Conservation (phyloP, 2,329 filamentous ascomycete species). For the Colletotrichum camelliae region DNA sequence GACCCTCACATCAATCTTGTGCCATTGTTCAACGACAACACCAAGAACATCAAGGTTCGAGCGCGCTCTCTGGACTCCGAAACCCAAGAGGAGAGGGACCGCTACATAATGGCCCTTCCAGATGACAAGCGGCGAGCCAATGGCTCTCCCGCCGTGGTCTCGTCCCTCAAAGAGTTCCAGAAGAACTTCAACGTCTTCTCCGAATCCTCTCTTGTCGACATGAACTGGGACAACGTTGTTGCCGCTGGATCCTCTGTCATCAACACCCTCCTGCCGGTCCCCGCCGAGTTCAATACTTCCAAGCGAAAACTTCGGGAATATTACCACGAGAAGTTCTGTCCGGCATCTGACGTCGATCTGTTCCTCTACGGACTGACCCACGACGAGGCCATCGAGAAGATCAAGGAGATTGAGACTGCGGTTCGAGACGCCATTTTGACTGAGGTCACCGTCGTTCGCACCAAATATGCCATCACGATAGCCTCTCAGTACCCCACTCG, state of each 20-base stretch:
- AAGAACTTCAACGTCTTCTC: slow-evolving; percentile 84
- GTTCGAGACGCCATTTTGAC: slow-evolving; percentile 78
- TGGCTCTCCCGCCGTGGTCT: slow-evolving; percentile 72
- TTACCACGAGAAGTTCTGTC: slow-evolving; percentile 82
- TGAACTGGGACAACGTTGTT: slow-evolving; percentile 85
- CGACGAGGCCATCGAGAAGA: slow-evolving; percentile 81
- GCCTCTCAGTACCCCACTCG: slow-evolving; percentile 83
- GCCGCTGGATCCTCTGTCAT: slow-evolving; percentile 82
- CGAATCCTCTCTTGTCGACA: slow-evolving; percentile 75
- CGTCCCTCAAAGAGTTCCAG: slow-evolving; percentile 72
- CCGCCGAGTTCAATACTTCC: slow-evolving; percentile 62
- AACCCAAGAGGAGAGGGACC: slow-evolving; percentile 63
- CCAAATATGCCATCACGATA: slow-evolving; percentile 88
- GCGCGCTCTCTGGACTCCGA: slow-evolving; percentile 66
- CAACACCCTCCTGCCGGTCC: slow-evolving; percentile 77
- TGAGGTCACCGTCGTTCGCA: slow-evolving; percentile 85
- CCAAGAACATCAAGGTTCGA: slow-evolving; percentile 63
- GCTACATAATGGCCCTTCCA: slow-evolving; percentile 73
- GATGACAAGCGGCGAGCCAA: slow-evolving; percentile 64
- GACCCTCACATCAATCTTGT: slow-evolving; percentile 67
- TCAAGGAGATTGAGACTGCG: slow-evolving; percentile 78
- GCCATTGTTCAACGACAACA: slow-evolving; percentile 66
- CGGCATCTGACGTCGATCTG: slow-evolving; percentile 85
- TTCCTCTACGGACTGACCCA: slow-evolving; percentile 84
- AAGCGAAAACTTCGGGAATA: slow-evolving; percentile 72